Evolutionary conservation across 2,329 filamentous ascomycete genomes (phyloP), one percentile per base, ranked within the genome.

Genomic region (Conoideocrella luteorostrata): DNA sequence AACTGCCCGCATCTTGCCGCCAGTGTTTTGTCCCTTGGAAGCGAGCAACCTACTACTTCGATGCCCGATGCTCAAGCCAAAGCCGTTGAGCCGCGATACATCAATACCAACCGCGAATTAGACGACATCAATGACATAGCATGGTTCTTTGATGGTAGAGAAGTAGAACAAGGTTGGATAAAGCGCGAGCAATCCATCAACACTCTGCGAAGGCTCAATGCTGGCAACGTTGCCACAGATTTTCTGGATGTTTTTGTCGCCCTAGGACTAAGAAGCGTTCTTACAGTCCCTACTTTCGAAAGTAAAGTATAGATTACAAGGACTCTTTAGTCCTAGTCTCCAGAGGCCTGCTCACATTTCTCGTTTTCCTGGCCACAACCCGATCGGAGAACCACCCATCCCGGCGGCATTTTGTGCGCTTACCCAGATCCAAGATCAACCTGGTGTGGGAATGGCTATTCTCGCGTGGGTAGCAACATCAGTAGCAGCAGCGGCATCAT

Each of bases 131-230:
- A 79, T 51, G 83, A 86, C 24, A 95, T 97, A 87, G 72, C 82
- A 24, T 74, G 74, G 42, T 76, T 77, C 60, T 96, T 96, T 50
- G 89, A 96, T 52, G 90, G 90, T 41, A 88, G 75, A 59, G 91
- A 97, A 67, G 81, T 85, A 1, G 91, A 97, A 59, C 80, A 86
- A 47, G 97, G 97, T 58, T 97, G 91, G 91, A 62, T 87, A 55
- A 82, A 84, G 53, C 78, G 91, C 61, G 91, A 97, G 62, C 86
- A 91, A 67, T 84, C 79, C 57, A 76, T 89, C 29, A 76, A 75
- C 7, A 90, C 86, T 52, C 66, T 97, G 39, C 80, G 91, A 41
- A 78, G 81, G 50, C 74, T 96, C 21, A 79, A 88, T 40, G 86
- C 84, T 48, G 91, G 91, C 44, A 97, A 97, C 60, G 86, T 84